phyloP scores from a whole-genome alignment of 495 filamentous ascomycete species.

The Tricharina praecox region DNA sequence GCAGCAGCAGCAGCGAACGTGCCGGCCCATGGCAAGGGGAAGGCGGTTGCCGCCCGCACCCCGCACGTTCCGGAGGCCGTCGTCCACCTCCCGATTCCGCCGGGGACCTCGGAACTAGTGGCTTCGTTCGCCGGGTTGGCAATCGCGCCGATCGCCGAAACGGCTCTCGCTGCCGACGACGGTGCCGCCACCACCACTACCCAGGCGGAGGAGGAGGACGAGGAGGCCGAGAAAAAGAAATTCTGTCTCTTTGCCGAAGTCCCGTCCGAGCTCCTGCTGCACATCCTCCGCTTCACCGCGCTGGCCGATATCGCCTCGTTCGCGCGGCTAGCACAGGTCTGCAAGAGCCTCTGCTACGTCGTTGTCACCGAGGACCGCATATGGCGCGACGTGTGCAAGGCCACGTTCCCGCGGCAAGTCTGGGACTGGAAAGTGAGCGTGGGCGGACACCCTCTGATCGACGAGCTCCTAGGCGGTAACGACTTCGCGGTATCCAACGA shows the following conservation, averaged over 20 bases:
- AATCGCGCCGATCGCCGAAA: constrained; percentile 37
- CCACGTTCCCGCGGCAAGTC: constrained; percentile 63
- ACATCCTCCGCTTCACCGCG: constrained; percentile 55
- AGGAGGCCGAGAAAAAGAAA: not conserved
- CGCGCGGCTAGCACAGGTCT: constrained; percentile 62
- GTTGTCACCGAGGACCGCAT: constrained; percentile 73
- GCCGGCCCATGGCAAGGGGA: constrained; percentile 3
- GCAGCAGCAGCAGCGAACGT: too few relatives aligned
- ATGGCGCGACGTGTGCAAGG: constrained; percentile 64
- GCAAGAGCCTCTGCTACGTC: constrained; percentile 71
- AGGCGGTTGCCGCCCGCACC: constrained; percentile 28
- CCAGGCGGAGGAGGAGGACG: constrained; percentile 6
- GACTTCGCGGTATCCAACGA: constrained; percentile 10
- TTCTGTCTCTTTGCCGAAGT: constrained; percentile 56
- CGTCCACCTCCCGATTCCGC: constrained; percentile 32
- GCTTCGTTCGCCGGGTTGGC: constrained; percentile 48
- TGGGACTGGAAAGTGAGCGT: constrained; percentile 56
- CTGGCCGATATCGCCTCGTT: constrained; percentile 63
- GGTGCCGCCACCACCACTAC: too few relatives aligned
- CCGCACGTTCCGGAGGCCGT: too few relatives aligned
- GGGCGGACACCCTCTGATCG: constrained; percentile 39
- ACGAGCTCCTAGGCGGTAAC: constrained; percentile 27
- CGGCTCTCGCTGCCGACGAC: constrained; percentile 35
- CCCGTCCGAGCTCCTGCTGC: constrained; percentile 66
- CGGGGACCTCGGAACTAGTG: constrained; percentile 41